Evolutionary conservation across 805 yeast species (phyloP), one percentile per base, ranked within the genome.

Genomic region (Lipomyces starkeyi): DNA sequence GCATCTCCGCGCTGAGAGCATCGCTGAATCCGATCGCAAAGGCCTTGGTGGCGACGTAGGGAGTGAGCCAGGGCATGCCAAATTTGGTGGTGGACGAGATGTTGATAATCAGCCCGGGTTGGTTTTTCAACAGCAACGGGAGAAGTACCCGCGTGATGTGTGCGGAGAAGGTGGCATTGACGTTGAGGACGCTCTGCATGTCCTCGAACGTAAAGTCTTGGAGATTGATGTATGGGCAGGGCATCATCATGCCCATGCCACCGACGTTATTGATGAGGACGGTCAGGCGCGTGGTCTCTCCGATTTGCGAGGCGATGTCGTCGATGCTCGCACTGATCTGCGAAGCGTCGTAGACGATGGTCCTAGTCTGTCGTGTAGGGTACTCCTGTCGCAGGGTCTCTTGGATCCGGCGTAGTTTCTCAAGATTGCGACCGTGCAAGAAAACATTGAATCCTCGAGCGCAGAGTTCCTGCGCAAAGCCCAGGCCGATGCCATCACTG

Each of bases 81-180:
- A 43, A 43, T n/a, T 43, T 43, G 1, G 49, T 43, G 22, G 49
- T 43, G 49, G 49, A 43, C 49, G 49, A 43, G 20, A 43, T 43
- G 49, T 43, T 43, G 49, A 43, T 43, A 43, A 43, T 43, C 49
- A 43, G 49, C 49, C 2, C 20, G 22, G 49, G 49, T 43, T 43
- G 20, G 1, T 43, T 43, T 22, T 43, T 43, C 20, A 43, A 43
- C 20, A 43, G 49, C 49, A 43, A 43, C 22, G 49, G 49, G 49
- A 43, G 49, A 14, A 43, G 20, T 1, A 43, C 49, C 49, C 49
- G 49, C 22, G 49, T 43, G 49, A 43, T 43, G 22, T 43, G 49
- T 43, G 49, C 49, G 49, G 49, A 43, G 49, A 43, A 43, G 49
- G 49, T 43, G 49, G 49, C 49, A 43, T 43, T 43, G 49, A 43